These are phyloP conservation scores for Lavandula angustifolia DNA, from an alignment of 257 asterid genomes.

Conservation along the genomic window DNA sequence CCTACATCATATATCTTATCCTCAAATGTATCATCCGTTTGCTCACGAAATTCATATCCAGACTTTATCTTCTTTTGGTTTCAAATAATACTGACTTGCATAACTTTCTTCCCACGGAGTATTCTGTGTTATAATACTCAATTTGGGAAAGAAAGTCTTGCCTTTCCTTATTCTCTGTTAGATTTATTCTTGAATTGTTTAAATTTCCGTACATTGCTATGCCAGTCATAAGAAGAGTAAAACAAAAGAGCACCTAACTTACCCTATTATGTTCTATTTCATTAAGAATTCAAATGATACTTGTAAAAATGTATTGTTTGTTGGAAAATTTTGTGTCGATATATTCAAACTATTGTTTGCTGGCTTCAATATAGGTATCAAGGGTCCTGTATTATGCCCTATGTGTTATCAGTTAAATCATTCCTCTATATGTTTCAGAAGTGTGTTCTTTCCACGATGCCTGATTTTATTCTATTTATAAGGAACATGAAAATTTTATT, in stretches of 20 bases:
- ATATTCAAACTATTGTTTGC: not conserved
- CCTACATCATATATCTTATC: slow-evolving; percentile 13
- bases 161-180: not conserved
- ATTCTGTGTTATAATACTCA: not conserved
- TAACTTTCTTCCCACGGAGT: not conserved
- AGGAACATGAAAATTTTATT: not conserved
- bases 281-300: not conserved
- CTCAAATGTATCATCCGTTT: slow-evolving; percentile 11
- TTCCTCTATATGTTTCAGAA: not conserved
- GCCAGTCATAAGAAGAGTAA: not conserved
- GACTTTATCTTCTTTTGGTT: slow-evolving; percentile 4
- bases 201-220: not conserved
- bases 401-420: not conserved
- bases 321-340: slow-evolving; percentile 4
- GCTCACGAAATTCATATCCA: not conserved
- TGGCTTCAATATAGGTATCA: not conserved
- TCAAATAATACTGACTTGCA: not conserved
- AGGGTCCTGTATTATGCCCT: not conserved
- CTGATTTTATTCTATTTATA: not conserved
- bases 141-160: not conserved
- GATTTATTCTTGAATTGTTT: slow-evolving; percentile 2
- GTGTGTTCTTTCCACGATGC: not conserved
- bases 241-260: not conserved
- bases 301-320: not conserved
- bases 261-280: not conserved